Evolutionary conservation across 2,329 filamentous ascomycete genomes (phyloP), one percentile per base, ranked within the genome.

Genomic region (Colletotrichum tanaceti): DNA sequence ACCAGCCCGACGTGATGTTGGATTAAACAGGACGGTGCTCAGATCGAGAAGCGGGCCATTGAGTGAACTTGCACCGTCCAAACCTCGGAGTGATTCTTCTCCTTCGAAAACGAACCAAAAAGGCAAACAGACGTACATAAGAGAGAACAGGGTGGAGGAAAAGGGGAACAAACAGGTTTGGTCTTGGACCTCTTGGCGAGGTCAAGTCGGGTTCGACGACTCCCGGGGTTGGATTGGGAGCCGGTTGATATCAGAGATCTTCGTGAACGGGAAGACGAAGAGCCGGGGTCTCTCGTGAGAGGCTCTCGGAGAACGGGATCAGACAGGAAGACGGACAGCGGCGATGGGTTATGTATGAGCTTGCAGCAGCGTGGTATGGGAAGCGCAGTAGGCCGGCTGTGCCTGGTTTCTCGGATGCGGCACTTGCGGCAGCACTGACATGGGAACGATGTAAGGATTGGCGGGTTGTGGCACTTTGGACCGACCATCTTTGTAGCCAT

Each of bases 351-450:
- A 68, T 68, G 65, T 68, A 68, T 28, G n/a, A 62, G 62, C 39
- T 20, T 54, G 61, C 41, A 55, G 41, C 43, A 16, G 43, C n/a
- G 32, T 55, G 53, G 53, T 58, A 39, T 52, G 39, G 47, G 50
- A 47, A 65, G 41, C 53, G 41, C 35, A 52, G 44, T 38, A 28
- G 47, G 38, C 38, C 14, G 54, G 39, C 43, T 22, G 54, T 32
- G n/a, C 60, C 43, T 58, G 46, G 54, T 52, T 68, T 35, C 61
- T 55, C 47, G 32, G 65, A 65, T 59, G 65, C 65, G 61, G 65
- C 49, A 65, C 61, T 65, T 68, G 61, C 61, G 54, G 65, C 65
- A 65, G 61, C 54, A 68, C 60, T 65, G 55, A 60, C 65, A 65
- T 68, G 61, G 65, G 61, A 59, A 59, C 39, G 61, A 68, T 65